Base-by-base conservation (phyloP, 2,329 filamentous ascomycete species). In the Cordyceps pruinosa region DNA sequence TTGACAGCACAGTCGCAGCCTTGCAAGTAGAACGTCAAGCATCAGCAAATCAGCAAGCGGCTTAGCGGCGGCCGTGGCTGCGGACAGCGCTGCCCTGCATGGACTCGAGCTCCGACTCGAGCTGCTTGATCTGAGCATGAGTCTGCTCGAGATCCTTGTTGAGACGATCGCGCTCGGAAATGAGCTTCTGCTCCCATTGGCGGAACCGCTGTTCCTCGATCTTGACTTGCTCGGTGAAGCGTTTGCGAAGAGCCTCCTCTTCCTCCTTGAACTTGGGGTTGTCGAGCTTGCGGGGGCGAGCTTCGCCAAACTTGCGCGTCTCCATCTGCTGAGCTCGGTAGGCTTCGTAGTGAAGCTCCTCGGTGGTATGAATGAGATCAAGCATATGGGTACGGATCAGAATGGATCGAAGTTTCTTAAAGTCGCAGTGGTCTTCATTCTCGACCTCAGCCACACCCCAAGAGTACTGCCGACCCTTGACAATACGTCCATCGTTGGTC, bases 181-280 rank as follows among this genome's bases (percentile, higher is more conserved):
- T 99, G 74, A 99, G 89, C 85, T 97, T 97, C 85, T 99, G 94
- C 80, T 99, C 94, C 94, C 94, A 99, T 78, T 96, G 89, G 76
- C 95, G 86, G 87, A 99, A 99, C 65, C 94, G 87, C 80, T 96
- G 91, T 79, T 99, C 94, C 81, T 99, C 95, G 70, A 99, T 89
- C 89, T 99, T 99, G 81, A 99, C 94, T 76, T 99, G 94, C 80
- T 99, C 94, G 66, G 94, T 99, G 79, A 99, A 99, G 67, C 95
- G 86, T 86, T 99, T 99, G 77, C 94, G 87, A 64, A 99, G 86
- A 61, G 90, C 89, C 82, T 99, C 94, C 73, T 99, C 94, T 77
- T 99, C 94, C 75, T 99, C 94, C 85, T 99, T 99, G 85, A 97
- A 99, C 82, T 99, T 99, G 78, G 94, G 94, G 82, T 99, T 99